Percentiles rank a stretch among this genome's conserved stretches.
Conservation (phyloP, 352 stramenopile species). For the Achlya hypogyna region DNA sequence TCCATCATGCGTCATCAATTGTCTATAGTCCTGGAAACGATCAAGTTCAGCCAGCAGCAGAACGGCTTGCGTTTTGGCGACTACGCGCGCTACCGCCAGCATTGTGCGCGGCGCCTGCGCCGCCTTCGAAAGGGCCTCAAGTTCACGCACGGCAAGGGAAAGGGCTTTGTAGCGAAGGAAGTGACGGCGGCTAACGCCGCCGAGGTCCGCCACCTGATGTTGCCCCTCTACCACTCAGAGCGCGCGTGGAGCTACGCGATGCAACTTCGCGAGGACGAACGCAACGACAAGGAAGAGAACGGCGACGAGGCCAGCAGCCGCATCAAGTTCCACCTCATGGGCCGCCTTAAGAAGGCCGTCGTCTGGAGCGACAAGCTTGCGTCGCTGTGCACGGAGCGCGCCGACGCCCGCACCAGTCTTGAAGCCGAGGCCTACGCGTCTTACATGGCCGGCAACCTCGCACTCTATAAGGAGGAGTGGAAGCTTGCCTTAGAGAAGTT, state of each 20-base stretch:
- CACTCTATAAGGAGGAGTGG: conserved; percentile 84
- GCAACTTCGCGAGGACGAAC: conserved; percentile 86
- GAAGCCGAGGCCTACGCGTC: conserved; percentile 83
- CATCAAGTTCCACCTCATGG: conserved; percentile 85
- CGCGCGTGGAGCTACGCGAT: conserved; percentile 87
- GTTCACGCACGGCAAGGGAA: conserved; percentile 83
- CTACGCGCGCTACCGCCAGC: conserved; percentile 88
- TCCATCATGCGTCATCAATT: neutral
- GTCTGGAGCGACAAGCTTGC: conserved; percentile 81
- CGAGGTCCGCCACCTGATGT: conserved; percentile 66
- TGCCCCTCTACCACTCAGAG: conserved; percentile 86
- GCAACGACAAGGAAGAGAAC: conserved; percentile 77
- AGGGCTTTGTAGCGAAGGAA: conserved; percentile 74
- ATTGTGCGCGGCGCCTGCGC: conserved; percentile 78
- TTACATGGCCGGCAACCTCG: conserved; percentile 82
- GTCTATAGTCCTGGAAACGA: conserved; percentile 64
- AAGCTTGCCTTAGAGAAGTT: conserved; percentile 74
- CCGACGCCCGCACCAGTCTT: conserved; percentile 80
- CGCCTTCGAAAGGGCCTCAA: conserved; percentile 83
- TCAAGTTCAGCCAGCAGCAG: conserved; percentile 83
- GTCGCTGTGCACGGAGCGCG: conserved; percentile 58
- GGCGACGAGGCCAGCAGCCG: conserved; percentile 77
- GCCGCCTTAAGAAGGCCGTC: conserved; percentile 76
- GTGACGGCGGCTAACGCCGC: conserved; percentile 69
- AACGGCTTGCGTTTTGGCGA: conserved; percentile 85